These are phyloP conservation scores for Zasmidium cellare DNA, from an alignment of 2,329 filamentous ascomycete genomes.

Conservation along the genomic window DNA sequence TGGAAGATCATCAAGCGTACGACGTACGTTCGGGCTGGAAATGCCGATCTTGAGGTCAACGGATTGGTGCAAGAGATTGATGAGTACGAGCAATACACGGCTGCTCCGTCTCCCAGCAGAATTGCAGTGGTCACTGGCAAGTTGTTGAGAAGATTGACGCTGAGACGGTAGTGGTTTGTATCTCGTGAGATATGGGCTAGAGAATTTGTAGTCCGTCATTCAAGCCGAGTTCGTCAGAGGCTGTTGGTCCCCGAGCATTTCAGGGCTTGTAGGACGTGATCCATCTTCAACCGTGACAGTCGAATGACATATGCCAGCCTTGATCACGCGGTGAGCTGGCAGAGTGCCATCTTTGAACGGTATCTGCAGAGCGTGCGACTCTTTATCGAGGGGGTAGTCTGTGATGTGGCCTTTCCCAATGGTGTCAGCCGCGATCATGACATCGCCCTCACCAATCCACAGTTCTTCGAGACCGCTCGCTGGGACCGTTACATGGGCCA, in stretches of 20 bases:
- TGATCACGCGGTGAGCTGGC: slow-evolving; percentile 1
- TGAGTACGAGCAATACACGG: slow-evolving; percentile 8
- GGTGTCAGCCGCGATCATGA: slow-evolving; percentile 30
- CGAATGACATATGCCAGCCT: slow-evolving; percentile 1
- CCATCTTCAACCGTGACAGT: not conserved
- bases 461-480: slow-evolving; percentile 37
- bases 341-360: slow-evolving; percentile 27
- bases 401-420: slow-evolving; percentile 29
- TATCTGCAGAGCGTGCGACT: slow-evolving; percentile 29
- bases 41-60: slow-evolving; percentile 14
- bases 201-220: no score
- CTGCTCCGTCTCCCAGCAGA: not conserved
- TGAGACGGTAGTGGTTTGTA: no score
- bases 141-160: no score
- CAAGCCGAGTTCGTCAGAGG: no score
- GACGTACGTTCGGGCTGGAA: slow-evolving; percentile 11
- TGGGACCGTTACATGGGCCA: slow-evolving; percentile 45
- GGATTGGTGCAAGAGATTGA: slow-evolving; percentile 17
- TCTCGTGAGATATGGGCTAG: no score
- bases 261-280: not conserved
- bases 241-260: no score
- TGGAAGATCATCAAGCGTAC: slow-evolving; percentile 11
- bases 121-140: not conserved
- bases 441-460: slow-evolving; percentile 40
- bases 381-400: slow-evolving; percentile 27